These are phyloP conservation scores for Salix exigua DNA, from an alignment of 345 rosid species.

Conservation along the genomic window DNA sequence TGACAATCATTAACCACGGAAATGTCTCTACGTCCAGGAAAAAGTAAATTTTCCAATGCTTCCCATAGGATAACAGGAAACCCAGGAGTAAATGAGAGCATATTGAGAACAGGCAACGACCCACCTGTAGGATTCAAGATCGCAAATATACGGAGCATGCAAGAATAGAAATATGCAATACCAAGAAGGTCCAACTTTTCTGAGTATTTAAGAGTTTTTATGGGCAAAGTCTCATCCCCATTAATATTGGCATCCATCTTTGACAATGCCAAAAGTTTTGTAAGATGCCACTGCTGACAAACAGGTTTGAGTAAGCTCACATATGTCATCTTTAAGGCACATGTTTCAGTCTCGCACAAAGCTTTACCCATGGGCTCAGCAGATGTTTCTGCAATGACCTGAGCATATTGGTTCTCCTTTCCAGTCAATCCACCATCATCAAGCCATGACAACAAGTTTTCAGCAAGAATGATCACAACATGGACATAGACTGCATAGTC, in stretches of 20 bases:
- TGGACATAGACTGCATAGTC: slow-evolving; percentile 61
- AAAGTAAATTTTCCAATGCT: slow-evolving; percentile 51
- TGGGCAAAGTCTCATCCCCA: slow-evolving; percentile 24
- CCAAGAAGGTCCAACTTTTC: slow-evolving; percentile 57
- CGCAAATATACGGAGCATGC: slow-evolving; percentile 72
- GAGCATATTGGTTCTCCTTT: slow-evolving; percentile 41
- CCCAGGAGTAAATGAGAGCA: slow-evolving; percentile 88
- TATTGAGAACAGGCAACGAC: slow-evolving; percentile 77
- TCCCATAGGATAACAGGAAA: slow-evolving; percentile 64
- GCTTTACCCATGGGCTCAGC: slow-evolving; percentile 14
- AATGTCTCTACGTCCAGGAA: slow-evolving; percentile 28
- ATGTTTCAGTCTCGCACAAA: slow-evolving; percentile 25
- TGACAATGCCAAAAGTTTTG: slow-evolving; percentile 55
- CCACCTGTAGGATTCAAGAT: slow-evolving; percentile 58
- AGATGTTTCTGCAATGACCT: slow-evolving; percentile 40
- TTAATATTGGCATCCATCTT: slow-evolving; percentile 32
- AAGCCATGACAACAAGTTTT: slow-evolving; percentile 50
- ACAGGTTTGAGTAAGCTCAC: slow-evolving; percentile 65
- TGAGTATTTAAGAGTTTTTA: slow-evolving; percentile 24
- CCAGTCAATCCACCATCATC: slow-evolving; percentile 41
- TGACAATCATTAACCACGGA: slow-evolving; percentile 15
- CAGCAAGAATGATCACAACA: slow-evolving; percentile 60
- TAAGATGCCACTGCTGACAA: slow-evolving; percentile 90
- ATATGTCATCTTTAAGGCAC: slow-evolving; percentile 44
- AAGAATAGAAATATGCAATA: slow-evolving; percentile 72